phyloP scores from a whole-genome alignment of 371 early-diverging fungal species.

The Choanephora cucurbitarum region DNA sequence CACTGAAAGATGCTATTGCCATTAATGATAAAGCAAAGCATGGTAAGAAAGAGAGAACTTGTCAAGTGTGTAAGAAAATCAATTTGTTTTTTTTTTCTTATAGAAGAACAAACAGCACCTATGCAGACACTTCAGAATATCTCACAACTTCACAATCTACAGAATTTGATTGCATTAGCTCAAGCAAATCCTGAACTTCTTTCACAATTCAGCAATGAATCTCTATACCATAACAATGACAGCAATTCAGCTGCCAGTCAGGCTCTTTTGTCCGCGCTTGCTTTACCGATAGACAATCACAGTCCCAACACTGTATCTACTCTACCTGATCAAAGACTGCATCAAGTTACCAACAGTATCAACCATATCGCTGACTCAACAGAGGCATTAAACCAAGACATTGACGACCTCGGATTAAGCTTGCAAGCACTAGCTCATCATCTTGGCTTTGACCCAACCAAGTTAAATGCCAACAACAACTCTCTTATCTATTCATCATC shows the following conservation, averaged over 20 bases:
- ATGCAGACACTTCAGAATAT: conserved; percentile 17
- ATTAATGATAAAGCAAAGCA: conserved; percentile 28
- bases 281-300: background rate
- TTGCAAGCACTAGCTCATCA: conserved; percentile 44
- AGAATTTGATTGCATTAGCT: conserved; percentile 30
- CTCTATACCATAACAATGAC: conserved; percentile 5
- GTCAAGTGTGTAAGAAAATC: background rate
- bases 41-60: conserved; percentile 5
- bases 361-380: conserved; percentile 26
- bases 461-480: background rate
- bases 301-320: background rate
- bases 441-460: conserved; percentile 40
- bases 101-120: background rate
- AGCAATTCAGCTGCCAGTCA: background rate
- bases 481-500: background rate
- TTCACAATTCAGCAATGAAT: conserved; percentile 26
- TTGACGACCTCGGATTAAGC: conserved; percentile 38
- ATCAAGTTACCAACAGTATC: conserved; percentile 27
- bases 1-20: conserved; percentile 33
- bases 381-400: conserved; percentile 38
- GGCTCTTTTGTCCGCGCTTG: background rate
- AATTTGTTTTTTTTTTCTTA: too few species aligned
- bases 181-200: conserved; percentile 33
- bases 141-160: conserved; percentile 28
- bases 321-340: background rate